phyloP scores from a whole-genome alignment of 2,329 filamentous ascomycete genomes.

The Epichloe typhina region DNA sequence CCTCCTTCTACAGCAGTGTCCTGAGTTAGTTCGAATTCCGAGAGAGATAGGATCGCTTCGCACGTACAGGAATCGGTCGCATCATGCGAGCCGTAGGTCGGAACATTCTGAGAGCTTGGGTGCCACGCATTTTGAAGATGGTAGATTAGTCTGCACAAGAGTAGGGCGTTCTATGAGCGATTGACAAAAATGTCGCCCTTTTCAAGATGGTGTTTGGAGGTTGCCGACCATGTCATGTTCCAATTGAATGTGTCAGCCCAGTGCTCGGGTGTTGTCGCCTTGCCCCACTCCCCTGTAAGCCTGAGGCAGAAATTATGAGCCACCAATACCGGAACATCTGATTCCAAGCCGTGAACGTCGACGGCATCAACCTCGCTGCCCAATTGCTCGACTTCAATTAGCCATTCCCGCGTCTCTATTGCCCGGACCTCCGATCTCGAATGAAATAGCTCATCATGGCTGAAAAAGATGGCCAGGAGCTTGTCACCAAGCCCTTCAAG shows the following conservation, averaged over 20 bases:
- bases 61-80: conserved; percentile 57
- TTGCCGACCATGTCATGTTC: conserved; percentile 23
- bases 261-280: conserved; percentile 19
- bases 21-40: conserved; percentile 13
- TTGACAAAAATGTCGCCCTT: conserved; percentile 17
- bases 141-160: conserved; percentile 8
- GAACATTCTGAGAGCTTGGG: conserved; percentile 53
- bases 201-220: conserved; percentile 17
- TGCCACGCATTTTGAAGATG: conserved; percentile 46
- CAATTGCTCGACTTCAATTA: conserved; percentile 10
- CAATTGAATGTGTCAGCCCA: conserved; percentile 21
- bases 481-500: conserved; percentile 98
- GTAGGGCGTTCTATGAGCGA: conserved; percentile 15
- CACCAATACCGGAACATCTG: conserved; percentile 25
- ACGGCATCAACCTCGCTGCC: conserved; percentile 15
- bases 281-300: conserved; percentile 22
- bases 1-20: conserved; percentile 41
- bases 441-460: conserved; percentile 57
- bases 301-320: conserved; percentile 25
- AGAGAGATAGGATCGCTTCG: background rate
- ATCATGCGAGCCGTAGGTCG: conserved; percentile 53
- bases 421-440: conserved; percentile 13
- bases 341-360: conserved; percentile 25
- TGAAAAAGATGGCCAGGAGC: conserved; percentile 65
- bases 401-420: conserved; percentile 8